Evolutionary conservation across 2,329 filamentous ascomycete genomes (phyloP), one percentile per base, ranked within the genome.

Genomic region (Botryotinia narcissicola): DNA sequence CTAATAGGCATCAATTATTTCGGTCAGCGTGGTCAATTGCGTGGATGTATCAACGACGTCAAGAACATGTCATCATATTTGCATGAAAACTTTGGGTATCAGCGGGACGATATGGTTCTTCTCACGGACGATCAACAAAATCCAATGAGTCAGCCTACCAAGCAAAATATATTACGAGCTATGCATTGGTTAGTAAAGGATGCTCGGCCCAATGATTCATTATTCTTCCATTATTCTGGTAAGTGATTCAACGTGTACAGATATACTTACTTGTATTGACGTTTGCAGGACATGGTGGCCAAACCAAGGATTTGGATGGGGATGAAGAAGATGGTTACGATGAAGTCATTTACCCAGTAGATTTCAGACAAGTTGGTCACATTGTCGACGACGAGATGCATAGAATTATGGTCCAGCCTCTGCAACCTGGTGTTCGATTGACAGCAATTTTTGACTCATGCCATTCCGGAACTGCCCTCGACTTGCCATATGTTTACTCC

Each of bases 111-210:
- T 81, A 98, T 98, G 95, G 95, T 98, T 32, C 91, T 96, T 75
- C 87, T 98, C 81, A 98, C 95, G 57, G 95, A 98, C 81, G 95
- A 98, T 81, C 95, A 98, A 84, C 94, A 97, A 82, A 97, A 97
- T 79, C 93, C 94, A 40, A 97, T 98, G 93, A 97, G 94, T 83
- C 94, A 97, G 84, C 95, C 95, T 14, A 97, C 94, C 8, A 98
- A 98, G 83, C 92, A 93, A 78, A 98, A 98, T 81, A 97, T 98
- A 73, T 83, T 98, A 54, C 89, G 95, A 71, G 95, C 95, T 44
- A 98, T 98, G 95, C 95, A 98, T 82, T 98, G 95, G 95, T 85
- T 98, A 32, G 94, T 98, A 73, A 97, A 97, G 84, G 95, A 97
- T 80, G 95, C 95, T 7, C 89, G 89, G 73, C 93, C 94, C 0